Evolutionary conservation across 2,329 filamentous ascomycete genomes (phyloP).

Genomic region (Zasmidium citrigriseum): DNA sequence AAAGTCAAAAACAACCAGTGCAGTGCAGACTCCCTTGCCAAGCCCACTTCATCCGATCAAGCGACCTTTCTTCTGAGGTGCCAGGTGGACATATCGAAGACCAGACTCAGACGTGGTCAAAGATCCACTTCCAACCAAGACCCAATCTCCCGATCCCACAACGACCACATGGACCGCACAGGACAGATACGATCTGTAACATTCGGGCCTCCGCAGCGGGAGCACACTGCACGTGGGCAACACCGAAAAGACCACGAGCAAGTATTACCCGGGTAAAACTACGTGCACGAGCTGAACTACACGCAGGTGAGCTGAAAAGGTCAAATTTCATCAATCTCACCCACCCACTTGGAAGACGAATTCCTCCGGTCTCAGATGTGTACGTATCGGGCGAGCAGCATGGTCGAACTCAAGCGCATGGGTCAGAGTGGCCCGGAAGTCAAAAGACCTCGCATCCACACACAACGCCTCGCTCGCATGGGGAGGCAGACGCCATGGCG

Average conservation of each 20-base stretch:
- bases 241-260: too few relatives aligned
- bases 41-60: not conserved
- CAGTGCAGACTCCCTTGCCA: not conserved
- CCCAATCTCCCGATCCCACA: too few relatives aligned
- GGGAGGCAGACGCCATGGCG: too few relatives aligned
- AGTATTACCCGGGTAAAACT: not conserved
- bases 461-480: too few relatives aligned
- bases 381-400: not conserved
- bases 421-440: not conserved
- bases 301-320: not conserved
- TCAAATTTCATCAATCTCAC: not conserved
- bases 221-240: not conserved
- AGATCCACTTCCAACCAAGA: too few relatives aligned
- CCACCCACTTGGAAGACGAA: not conserved
- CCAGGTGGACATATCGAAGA: not conserved
- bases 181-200: not conserved
- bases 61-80: not conserved
- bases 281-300: not conserved
- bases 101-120: too few relatives aligned
- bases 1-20: slow-evolving; percentile 6
- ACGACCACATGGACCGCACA: not conserved
- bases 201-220: not conserved
- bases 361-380: not conserved
- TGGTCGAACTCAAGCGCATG: not conserved
- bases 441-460: too few relatives aligned